These are phyloP conservation scores for Arthrobotrys sphaeroides DNA, from an alignment of 2,329 filamentous ascomycete genomes.

Conservation along the genomic window DNA sequence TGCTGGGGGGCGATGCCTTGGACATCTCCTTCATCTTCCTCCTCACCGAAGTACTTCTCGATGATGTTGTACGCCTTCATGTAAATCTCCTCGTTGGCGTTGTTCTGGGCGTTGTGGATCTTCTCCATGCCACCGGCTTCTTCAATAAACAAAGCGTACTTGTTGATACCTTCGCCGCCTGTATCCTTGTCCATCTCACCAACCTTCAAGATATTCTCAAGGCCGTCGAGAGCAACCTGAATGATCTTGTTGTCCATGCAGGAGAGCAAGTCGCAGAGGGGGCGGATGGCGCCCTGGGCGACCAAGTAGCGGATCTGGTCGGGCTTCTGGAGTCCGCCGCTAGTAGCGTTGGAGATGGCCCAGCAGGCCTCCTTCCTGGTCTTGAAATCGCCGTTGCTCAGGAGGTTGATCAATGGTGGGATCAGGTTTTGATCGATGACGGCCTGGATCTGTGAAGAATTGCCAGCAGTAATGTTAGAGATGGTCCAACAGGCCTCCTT, in stretches of 20 bases:
- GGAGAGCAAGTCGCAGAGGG: slow-evolving; percentile 89
- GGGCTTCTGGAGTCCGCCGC: slow-evolving; percentile 95
- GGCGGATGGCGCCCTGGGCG: slow-evolving; percentile 92
- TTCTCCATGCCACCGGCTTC: slow-evolving; percentile 99
- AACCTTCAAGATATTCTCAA: slow-evolving; percentile 99
- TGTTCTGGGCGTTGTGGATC: slow-evolving; percentile 99
- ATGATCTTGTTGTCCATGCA: slow-evolving; percentile 99
- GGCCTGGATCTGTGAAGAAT: slow-evolving; percentile 95
- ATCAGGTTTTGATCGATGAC: slow-evolving; percentile 98
- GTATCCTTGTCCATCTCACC: slow-evolving; percentile 98
- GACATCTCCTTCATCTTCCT: slow-evolving; percentile 83
- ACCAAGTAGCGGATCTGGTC: slow-evolving; percentile 98
- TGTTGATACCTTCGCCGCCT: slow-evolving; percentile 84
- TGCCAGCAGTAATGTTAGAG: slow-evolving; percentile 97
- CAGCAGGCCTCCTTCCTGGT: slow-evolving; percentile 99
- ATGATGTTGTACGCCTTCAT: slow-evolving; percentile 99
- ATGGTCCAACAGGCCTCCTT: slow-evolving; percentile 99
- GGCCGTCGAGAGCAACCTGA: slow-evolving; percentile 93
- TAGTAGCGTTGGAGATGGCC: slow-evolving; percentile 99
- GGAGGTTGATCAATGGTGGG: slow-evolving; percentile 90
- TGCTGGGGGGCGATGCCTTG: slow-evolving; percentile 78
- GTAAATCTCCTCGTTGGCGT: slow-evolving; percentile 99
- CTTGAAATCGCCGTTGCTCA: slow-evolving; percentile 98
- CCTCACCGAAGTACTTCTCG: slow-evolving; percentile 99
- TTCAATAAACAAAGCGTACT: slow-evolving; percentile 97